A percentile compares a stretch with the other conserved stretches of the same genome.
Conservation (phyloP, 306 rosid genomes). For the Vigna radiata region DNA sequence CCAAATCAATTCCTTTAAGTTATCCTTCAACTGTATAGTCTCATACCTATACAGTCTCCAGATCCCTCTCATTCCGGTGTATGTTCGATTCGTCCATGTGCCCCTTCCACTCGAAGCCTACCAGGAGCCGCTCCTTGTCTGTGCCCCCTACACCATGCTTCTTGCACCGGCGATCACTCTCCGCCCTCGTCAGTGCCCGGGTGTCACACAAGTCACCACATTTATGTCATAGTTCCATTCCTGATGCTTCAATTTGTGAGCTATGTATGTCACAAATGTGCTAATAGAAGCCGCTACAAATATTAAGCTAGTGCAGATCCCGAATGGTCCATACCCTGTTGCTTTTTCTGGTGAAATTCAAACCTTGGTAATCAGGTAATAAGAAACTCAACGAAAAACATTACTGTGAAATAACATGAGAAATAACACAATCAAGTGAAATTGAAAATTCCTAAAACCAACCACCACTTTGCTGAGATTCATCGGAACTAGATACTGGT, state of each 20-base stretch:
- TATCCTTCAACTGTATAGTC: no score
- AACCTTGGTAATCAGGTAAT: neutral
- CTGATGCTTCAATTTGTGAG: constrained; percentile 70
- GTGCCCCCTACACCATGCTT: no score
- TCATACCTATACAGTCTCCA: no score
- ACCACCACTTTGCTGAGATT: constrained; percentile 69
- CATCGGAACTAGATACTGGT: constrained; percentile 68
- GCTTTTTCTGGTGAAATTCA: constrained; percentile 33
- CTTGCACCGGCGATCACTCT: no score
- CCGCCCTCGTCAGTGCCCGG: no score
- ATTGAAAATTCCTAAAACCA: constrained; percentile 60
- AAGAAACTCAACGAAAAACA: neutral
- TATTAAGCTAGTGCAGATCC: constrained; percentile 88
- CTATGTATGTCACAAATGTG: constrained; percentile 76
- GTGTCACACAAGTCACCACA: constrained; percentile 78
- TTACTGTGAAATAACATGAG: neutral
- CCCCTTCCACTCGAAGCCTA: no score
- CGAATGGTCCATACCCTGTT: constrained; percentile 85
- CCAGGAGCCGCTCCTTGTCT: no score
- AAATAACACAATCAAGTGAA: neutral
- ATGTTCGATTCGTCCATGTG: no score
- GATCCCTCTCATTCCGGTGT: no score
- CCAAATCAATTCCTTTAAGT: no score
- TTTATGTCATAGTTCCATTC: constrained; percentile 86
- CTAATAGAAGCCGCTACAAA: constrained; percentile 90